Conservation (phyloP, 768 basidiomycete species). For the Psilocybe cubensis region DNA sequence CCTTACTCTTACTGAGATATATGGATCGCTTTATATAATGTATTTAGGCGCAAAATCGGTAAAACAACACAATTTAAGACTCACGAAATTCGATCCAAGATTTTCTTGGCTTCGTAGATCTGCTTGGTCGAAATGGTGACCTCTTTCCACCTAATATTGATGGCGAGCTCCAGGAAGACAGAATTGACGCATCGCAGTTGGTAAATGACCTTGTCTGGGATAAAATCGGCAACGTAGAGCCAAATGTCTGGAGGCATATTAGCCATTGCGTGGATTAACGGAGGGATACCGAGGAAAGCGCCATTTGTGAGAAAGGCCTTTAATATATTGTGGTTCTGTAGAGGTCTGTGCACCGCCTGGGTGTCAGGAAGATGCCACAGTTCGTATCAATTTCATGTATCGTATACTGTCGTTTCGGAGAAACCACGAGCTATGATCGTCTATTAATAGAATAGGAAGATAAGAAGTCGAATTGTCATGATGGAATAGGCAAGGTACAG, state of each 20-base stretch:
- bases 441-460: background rate
- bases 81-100: conserved; percentile 16
- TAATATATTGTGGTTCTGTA: background rate
- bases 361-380: background rate
- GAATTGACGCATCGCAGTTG: conserved; percentile 22
- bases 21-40: conserved; percentile 13
- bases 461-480: background rate
- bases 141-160: conserved; percentile 20
- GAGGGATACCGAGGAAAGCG: background rate
- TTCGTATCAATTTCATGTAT: background rate
- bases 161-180: conserved; percentile 24
- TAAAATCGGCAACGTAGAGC: conserved; percentile 23
- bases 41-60: background rate
- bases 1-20: conserved; percentile 8
- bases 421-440: background rate
- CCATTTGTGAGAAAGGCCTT: background rate
- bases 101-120: background rate
- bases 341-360: background rate
- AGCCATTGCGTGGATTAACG: conserved; percentile 1
- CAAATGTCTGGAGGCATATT: conserved; percentile 26
- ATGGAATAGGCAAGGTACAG: background rate
- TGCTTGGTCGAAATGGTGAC: conserved; percentile 10
- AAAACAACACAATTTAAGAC: background rate
- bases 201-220: conserved; percentile 17
- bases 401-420: background rate